Percentiles rank a stretch among this genome's conserved stretches.
Conservation (phyloP, 1,284 basidiomycete species). For the Stygiomarasmius scandens region DNA sequence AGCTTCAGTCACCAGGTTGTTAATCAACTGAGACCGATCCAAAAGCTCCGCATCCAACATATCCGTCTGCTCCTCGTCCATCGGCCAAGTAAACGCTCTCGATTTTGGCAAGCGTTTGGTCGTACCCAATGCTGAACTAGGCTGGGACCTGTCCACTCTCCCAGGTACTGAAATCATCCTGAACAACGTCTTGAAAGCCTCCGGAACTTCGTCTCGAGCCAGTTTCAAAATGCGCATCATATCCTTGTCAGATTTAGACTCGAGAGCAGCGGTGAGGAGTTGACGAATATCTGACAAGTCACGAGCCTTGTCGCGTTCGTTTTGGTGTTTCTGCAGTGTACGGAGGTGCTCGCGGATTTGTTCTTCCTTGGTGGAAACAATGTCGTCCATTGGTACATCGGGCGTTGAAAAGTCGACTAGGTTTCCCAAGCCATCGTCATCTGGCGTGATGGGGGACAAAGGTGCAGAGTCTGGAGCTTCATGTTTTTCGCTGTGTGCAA, state of each 20-base stretch:
- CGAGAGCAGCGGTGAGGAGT: conserved; percentile 5
- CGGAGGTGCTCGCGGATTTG: conserved; percentile 8
- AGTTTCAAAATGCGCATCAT: conserved; percentile 13
- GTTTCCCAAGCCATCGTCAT: background rate
- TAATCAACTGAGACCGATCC: conserved; percentile 5
- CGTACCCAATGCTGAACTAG: background rate
- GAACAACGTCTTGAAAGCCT: conserved; percentile 11
- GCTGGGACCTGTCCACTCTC: background rate
- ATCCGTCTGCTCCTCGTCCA: conserved; percentile 9
- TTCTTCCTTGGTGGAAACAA: conserved; percentile 8
- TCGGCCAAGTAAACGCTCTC: conserved; percentile 14
- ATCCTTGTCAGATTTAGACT: conserved; percentile 5
- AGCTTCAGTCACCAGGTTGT: background rate
- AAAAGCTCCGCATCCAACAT: conserved; percentile 9
- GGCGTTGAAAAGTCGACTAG: background rate
- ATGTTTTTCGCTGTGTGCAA: background rate
- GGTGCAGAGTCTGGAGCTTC: background rate
- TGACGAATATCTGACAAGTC: conserved; percentile 7
- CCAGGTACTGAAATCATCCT: background rate
- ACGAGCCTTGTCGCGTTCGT: conserved; percentile 14
- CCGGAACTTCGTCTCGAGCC: conserved; percentile 11
- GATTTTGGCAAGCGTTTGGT: background rate
- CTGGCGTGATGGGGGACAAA: background rate
- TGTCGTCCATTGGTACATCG: conserved; percentile 4
- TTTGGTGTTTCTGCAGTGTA: conserved; percentile 10